A percentile compares a stretch with the other conserved stretches of the same genome.
Evolutionary conservation across 805 yeast species (phyloP).

Genomic region (Cyberlindnera xylosilytica): DNA sequence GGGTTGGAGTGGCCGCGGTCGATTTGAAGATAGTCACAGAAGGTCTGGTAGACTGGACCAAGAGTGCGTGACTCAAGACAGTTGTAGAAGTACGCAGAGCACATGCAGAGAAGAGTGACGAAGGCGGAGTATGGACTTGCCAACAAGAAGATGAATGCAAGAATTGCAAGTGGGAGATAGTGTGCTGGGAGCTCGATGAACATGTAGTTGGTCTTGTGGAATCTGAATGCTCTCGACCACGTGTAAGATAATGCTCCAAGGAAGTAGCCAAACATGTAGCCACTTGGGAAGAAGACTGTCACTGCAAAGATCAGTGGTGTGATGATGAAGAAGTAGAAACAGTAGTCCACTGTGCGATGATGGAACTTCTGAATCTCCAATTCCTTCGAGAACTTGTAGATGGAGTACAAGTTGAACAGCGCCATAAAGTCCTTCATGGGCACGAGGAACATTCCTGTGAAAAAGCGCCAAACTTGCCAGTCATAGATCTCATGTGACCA

Average conservation of each 20-base stretch:
- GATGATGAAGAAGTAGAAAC: conserved; percentile 49
- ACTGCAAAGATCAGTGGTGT: conserved; percentile 43
- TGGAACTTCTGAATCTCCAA: conserved; percentile 51
- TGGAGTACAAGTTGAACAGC: conserved; percentile 50
- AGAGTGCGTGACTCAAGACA: conserved; percentile 55
- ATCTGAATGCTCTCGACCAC: conserved; percentile 55
- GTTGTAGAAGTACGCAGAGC: conserved; percentile 55
- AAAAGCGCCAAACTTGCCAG: conserved; percentile 43
- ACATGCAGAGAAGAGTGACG: conserved; percentile 46
- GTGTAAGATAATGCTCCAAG: conserved; percentile 54
- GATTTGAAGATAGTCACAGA: conserved; percentile 22
- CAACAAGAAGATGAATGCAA: conserved; percentile 41
- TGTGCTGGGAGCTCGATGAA: conserved; percentile 58
- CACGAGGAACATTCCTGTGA: conserved; percentile 48
- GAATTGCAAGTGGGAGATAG: conserved; percentile 47
- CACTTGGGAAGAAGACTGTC: conserved; percentile 30
- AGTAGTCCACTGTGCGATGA: conserved; percentile 49
- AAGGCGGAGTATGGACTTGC: conserved; percentile 39
- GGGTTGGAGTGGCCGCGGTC: conserved; percentile 22
- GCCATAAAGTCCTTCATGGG: conserved; percentile 42
- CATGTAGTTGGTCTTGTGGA: conserved; percentile 48
- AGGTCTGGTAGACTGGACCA: conserved; percentile 37
- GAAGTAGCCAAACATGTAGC: conserved; percentile 36
- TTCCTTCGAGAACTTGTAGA: conserved; percentile 54
- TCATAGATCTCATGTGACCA: conserved; percentile 32